Evolutionary conservation across 805 yeast genomes (phyloP), one percentile per base, ranked within the genome.

Genomic region (Wickerhamomyces xylosicus): DNA sequence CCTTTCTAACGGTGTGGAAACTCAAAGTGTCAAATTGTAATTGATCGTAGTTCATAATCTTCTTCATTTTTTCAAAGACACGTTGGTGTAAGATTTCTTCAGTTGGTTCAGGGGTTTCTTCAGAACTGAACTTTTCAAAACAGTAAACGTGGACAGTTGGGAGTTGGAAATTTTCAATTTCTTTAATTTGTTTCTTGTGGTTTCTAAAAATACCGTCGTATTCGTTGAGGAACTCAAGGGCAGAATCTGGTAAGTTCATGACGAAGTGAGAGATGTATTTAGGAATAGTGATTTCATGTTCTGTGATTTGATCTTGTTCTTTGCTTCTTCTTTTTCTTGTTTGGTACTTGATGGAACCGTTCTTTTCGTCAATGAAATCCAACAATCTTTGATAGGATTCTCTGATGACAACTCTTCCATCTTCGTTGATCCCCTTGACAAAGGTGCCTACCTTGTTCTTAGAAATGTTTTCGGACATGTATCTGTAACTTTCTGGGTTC

Each of bases 161-260:
- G 41, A 85, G 60, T 42, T 66, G 66, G 54, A 76, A 74, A 8
- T 69, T 69, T 2, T 71, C 70, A 10, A 67, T 46, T 0, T 49
- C 35, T 35, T 56, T 61, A 2, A 69, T 57, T 13, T 67, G 64
- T 9, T 62, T 58, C 15, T 31, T 31, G 33, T 54, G 51, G 28
- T 64, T 60, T 1, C 67, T 47, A 57, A 81, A 85, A 21, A 89
- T 64, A 0, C 97, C 96, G 27, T 76, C 66, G 52, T 75, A 90
- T 37, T 81, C 83, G 49, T 79, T 78, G 39, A 87, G 61, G 52
- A 92, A 92, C 16, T 80, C 79, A 18, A 92, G 65, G 0, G 98
- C 97, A 34, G 87, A 72, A 53, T 86, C 98, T 3, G 99, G 99
- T 41, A 92, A 69, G 55, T 92, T 92, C 98, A 92, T 92, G 10